phyloP scores from a whole-genome alignment of 2,329 filamentous ascomycete genomes.

The Cytospora paraplurivora region DNA sequence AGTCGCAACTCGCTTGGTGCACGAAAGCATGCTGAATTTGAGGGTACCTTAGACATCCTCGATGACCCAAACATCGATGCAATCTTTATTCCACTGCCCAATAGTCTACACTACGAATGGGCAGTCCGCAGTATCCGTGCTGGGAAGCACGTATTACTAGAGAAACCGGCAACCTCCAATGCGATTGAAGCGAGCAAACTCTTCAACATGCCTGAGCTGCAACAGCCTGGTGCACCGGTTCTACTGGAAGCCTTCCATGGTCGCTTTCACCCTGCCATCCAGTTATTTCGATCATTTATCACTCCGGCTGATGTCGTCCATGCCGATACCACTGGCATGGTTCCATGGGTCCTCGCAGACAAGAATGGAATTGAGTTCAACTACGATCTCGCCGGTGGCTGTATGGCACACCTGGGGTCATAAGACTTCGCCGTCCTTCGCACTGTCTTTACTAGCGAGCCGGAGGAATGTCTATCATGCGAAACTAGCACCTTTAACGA shows the following conservation, averaged over 20 bases:
- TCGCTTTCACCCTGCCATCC: slow-evolving; percentile 44
- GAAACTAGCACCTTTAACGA: slow-evolving; percentile 33
- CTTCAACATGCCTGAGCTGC: slow-evolving; percentile 38
- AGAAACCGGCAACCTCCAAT: slow-evolving; percentile 48
- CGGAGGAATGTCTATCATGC: slow-evolving; percentile 41
- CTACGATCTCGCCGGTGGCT: slow-evolving; percentile 37
- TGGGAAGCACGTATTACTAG: slow-evolving; percentile 50
- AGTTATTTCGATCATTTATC: slow-evolving; percentile 38
- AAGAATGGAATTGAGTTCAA: slow-evolving; percentile 40
- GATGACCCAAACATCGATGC: slow-evolving; percentile 41
- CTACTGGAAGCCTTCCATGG: slow-evolving; percentile 48
- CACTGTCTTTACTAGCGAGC: slow-evolving; percentile 42
- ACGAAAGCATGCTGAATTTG: too few relatives aligned
- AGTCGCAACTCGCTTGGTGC: too few relatives aligned
- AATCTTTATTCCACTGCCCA: slow-evolving; percentile 47
- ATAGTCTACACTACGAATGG: slow-evolving; percentile 41
- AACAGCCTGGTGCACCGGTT: slow-evolving; percentile 38
- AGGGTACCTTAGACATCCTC: slow-evolving; percentile 36
- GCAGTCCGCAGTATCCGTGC: slow-evolving; percentile 42
- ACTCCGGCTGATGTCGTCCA: slow-evolving; percentile 34
- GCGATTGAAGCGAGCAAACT: slow-evolving; percentile 40
- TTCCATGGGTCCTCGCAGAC: slow-evolving; percentile 32
- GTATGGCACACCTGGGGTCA: slow-evolving; percentile 42
- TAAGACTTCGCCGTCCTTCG: slow-evolving; percentile 45
- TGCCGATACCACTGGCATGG: slow-evolving; percentile 32